phyloP scores from a whole-genome alignment of 192 early-diverging fungal genomes.

The Dissophora ornata region DNA sequence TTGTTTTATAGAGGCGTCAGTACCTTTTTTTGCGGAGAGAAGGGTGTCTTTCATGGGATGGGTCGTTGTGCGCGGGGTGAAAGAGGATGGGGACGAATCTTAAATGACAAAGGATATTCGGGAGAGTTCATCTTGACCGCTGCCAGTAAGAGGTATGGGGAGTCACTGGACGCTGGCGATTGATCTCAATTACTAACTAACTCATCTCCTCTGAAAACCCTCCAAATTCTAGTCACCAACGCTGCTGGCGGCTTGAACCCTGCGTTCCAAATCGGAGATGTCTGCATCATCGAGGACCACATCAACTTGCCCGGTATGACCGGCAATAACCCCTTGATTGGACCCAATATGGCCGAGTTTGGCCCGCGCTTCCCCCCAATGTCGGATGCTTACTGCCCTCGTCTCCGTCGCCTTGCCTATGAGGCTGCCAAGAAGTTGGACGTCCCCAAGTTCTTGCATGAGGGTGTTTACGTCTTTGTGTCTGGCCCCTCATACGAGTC shows the following conservation, averaged over 20 bases:
- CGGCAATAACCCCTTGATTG: conserved; percentile 84
- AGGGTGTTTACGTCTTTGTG: conserved; percentile 86
- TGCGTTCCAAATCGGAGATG: conserved; percentile 84
- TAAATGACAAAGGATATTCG: too few relatives aligned
- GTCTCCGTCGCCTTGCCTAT: conserved; percentile 78
- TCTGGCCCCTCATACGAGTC: conserved; percentile 95
- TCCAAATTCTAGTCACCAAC: conserved; percentile 79
- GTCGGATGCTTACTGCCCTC: conserved; percentile 86
- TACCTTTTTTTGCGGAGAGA: too few relatives aligned
- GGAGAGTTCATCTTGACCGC: too few relatives aligned
- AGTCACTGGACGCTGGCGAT: too few relatives aligned
- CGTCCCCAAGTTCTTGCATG: conserved; percentile 67
- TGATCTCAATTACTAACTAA: too few relatives aligned
- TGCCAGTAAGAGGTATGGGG: too few relatives aligned
- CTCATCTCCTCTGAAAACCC: background rate
- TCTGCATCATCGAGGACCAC: conserved; percentile 85
- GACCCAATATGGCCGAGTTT: conserved; percentile 83
- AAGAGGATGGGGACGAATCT: too few relatives aligned
- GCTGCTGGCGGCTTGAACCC: conserved; percentile 86
- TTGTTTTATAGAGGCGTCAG: too few relatives aligned
- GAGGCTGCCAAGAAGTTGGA: conserved; percentile 64
- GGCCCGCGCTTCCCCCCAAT: conserved; percentile 91
- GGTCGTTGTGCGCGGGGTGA: too few relatives aligned
- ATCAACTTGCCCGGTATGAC: conserved; percentile 79
- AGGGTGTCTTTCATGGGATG: too few relatives aligned